Evolutionary conservation across 177 flowering plant species (phyloP), one percentile per base, ranked within the genome.

Genomic region (Vitis hybrid): DNA sequence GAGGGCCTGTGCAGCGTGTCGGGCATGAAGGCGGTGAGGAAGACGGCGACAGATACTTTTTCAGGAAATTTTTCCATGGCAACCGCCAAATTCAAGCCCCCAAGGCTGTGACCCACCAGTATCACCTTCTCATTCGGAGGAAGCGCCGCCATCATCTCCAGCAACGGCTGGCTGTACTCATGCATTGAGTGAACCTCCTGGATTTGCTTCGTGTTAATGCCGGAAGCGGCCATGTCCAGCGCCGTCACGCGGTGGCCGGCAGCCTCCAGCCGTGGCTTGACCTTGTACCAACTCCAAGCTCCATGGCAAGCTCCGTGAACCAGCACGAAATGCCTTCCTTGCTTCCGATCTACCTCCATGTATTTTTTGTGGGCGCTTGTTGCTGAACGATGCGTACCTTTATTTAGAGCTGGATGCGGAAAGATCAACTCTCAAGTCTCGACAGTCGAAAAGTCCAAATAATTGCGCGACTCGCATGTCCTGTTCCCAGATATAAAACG

Each of bases 241-340:
- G 79, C 76, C 3, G 79, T 73, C 58, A 59, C 69, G 4, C 50
- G 53, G 72, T 81, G 77, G 10, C 83, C 81, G 1, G 72, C 67
- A 0, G 65, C 15, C 39, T 70, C 57, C 10, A 82, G 75, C 19
- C 20, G 55, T 15, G 70, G 22, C 10, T 26, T 51, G 6, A 84
- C 26, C 71, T 84, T 84, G 79, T 76, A 82, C 85, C 87, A 78
- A 55, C 83, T 74, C 87, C 85, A 84, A 3, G 81, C 85, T 16
- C 87, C 87, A 65, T 80, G 85, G 56, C 82, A 65, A 2, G 80
- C 73, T 1, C 86, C 86, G 55, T 84, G 86, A 1, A 82, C 77
- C 1, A 84, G 67, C 12, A 85, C 80, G 39, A 82, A 75, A 57
- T 85, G 86, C 66, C 26, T 63, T 11, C 55, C 18, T 22, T 66